phyloP scores from a whole-genome alignment of 257 asterid species.

The Salvia rosmarinus region DNA sequence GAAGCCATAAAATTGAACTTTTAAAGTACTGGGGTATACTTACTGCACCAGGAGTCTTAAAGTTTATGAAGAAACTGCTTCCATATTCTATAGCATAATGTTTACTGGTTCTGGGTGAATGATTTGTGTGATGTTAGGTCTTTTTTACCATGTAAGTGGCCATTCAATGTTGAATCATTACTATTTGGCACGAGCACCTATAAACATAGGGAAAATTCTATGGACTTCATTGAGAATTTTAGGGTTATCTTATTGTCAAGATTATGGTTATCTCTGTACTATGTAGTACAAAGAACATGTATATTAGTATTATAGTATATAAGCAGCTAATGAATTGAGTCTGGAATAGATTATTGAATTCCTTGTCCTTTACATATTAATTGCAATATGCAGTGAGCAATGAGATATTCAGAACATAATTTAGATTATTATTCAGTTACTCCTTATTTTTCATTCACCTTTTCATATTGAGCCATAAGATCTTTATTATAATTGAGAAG shows the following conservation, averaged over 20 bases:
- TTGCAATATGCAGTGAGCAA: background rate
- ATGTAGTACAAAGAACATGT: too few relatives aligned
- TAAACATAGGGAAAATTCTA: too few relatives aligned
- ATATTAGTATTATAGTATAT: too few relatives aligned
- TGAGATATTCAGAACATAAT: background rate
- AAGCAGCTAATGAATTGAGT: background rate
- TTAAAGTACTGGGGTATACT: background rate
- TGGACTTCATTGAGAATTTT: background rate
- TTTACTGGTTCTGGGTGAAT: background rate
- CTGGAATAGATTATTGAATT: background rate
- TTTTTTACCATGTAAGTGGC: background rate
- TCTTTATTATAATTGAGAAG: background rate
- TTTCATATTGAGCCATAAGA: background rate
- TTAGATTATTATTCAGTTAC: background rate
- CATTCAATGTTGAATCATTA: too few relatives aligned
- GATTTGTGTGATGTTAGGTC: background rate
- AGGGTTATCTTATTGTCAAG: background rate
- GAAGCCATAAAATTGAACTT: constrained; percentile 13
- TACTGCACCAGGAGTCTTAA: background rate
- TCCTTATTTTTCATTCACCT: background rate
- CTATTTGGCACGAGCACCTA: too few relatives aligned
- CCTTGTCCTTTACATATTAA: background rate
- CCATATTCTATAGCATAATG: background rate
- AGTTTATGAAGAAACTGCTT: background rate
- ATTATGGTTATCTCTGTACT: background rate